Conservation (phyloP, 2,329 filamentous ascomycete genomes). For the Tolypocladium paradoxum region DNA sequence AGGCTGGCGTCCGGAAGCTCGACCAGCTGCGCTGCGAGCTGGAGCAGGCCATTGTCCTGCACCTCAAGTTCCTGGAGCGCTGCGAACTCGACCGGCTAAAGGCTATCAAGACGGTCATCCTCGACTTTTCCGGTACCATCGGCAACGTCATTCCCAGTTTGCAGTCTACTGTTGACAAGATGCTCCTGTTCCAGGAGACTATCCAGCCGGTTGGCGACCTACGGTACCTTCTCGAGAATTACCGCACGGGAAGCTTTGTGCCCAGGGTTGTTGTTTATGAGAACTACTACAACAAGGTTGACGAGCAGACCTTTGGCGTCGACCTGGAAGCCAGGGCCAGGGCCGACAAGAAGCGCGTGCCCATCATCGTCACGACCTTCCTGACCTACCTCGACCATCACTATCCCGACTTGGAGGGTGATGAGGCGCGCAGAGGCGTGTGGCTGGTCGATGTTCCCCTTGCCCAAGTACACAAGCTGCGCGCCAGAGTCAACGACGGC, state of each 20-base stretch:
- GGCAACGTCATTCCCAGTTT: slow-evolving; percentile 96
- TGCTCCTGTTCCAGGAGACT: slow-evolving; percentile 98
- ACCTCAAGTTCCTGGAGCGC: slow-evolving; percentile 91
- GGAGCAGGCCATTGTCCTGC: slow-evolving; percentile 89
- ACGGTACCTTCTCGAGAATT: slow-evolving; percentile 90
- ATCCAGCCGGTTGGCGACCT: slow-evolving; percentile 88
- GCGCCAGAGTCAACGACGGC: slow-evolving; percentile 76
- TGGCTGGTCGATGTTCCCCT: slow-evolving; percentile 93
- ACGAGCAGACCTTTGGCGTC: slow-evolving; percentile 95
- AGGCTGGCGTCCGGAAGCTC: slow-evolving; percentile 71
- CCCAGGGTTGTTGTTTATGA: slow-evolving; percentile 90
- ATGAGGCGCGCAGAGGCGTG: slow-evolving; percentile 82
- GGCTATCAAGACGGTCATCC: slow-evolving; percentile 94
- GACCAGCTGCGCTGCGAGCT: slow-evolving; percentile 86
- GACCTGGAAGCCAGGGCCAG: slow-evolving; percentile 92
- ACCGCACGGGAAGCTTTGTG: slow-evolving; percentile 85
- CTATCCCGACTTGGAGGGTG: slow-evolving; percentile 94
- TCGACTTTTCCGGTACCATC: slow-evolving; percentile 94
- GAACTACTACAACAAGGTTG: slow-evolving; percentile 97
- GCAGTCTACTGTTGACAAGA: slow-evolving; percentile 92
- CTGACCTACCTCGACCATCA: slow-evolving; percentile 93
- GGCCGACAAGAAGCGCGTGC: slow-evolving; percentile 91
- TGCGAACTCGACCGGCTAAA: slow-evolving; percentile 94
- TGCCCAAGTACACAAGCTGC: slow-evolving; percentile 71
- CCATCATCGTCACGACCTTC: slow-evolving; percentile 82